phyloP scores from a whole-genome alignment of 306 rosid species.

The Prunus salicina region DNA sequence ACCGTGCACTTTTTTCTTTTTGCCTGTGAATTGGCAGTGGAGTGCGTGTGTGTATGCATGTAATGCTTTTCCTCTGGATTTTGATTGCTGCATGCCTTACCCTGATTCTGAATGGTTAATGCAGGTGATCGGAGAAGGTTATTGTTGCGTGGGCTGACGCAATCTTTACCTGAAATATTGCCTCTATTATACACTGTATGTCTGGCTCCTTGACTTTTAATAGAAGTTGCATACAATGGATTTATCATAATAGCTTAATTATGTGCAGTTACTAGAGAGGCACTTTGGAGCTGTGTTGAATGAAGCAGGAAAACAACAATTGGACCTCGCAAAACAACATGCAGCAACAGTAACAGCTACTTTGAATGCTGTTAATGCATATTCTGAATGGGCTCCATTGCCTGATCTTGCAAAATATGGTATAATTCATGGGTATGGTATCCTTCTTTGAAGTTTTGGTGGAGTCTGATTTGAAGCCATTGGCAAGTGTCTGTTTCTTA shows the following conservation, averaged over 20 bases:
- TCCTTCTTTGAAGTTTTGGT: conserved; percentile 29
- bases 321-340: conserved; percentile 75
- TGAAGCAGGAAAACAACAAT: conserved; percentile 74
- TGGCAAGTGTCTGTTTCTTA: conserved; percentile 21
- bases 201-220: conserved; percentile 25
- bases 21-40: neutral
- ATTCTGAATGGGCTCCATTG: conserved; percentile 99
- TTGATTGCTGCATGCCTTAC: conserved; percentile 24
- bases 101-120: conserved; percentile 26
- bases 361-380: conserved; percentile 85
- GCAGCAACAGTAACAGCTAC: conserved; percentile 74
- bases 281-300: conserved; percentile 78
- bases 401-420: conserved; percentile 88
- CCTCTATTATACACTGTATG: conserved; percentile 74
- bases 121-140: conserved; percentile 86
- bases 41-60: neutral
- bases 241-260: conserved; percentile 28
- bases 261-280: conserved; percentile 75
- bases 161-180: conserved; percentile 83
- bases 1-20: conserved; percentile 4
- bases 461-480: conserved; percentile 18
- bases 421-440: conserved; percentile 78
- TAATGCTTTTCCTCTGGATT: conserved; percentile 19
- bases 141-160: conserved; percentile 84
- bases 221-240: conserved; percentile 9